Base-by-base conservation (phyloP, 2,329 filamentous ascomycete genomes). In the Fusarium anthophilum region DNA sequence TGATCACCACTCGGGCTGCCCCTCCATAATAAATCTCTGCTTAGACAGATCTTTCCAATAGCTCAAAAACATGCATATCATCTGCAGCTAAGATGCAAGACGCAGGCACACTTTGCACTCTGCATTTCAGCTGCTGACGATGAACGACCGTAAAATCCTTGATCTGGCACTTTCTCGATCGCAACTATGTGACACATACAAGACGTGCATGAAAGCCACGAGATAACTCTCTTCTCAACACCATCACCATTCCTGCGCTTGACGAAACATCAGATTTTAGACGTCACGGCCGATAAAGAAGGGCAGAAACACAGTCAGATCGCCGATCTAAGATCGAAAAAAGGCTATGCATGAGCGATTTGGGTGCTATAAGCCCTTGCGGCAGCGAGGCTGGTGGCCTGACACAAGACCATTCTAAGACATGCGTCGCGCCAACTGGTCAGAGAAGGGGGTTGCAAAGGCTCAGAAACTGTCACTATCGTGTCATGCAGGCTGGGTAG, bases 181-280 rank as follows among this genome's bases (percentile, higher is more conserved):
- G 38, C 26, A 74, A 64, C 45, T 61, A 74, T 74, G 62, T 50
- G 43, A 45, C 24, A 47, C 44, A 37, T 30, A 45, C 58, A 58
- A 72, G 70, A 43, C 13, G 43, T 43, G 26, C 13, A 41, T n/a
- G 30, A 60, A 54, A 61, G 39, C 30, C 53, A 56, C 30, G n/a
- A 63, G 71, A 28, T 56, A 48, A 44, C 51, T 58, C 32, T 39
- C 30, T 24, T 30, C 44, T n/a, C 35, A 71, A 41, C 43, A 59
- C 15, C 48, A 72, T 74, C 39, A 15, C 38, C 71, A 74, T 74
- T 74, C 71, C 72, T 71, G 43, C 41, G 50, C 28, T 55, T 35
- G 39, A 68, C 38, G 38, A 57, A 47, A 48, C 48, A 38, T 39
- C 38, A 67, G 35, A 32, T 24, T 48, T 57, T 68, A 57, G 71